Conservation (phyloP, 495 filamentous ascomycete species). For the Penicillium egyptiacum region DNA sequence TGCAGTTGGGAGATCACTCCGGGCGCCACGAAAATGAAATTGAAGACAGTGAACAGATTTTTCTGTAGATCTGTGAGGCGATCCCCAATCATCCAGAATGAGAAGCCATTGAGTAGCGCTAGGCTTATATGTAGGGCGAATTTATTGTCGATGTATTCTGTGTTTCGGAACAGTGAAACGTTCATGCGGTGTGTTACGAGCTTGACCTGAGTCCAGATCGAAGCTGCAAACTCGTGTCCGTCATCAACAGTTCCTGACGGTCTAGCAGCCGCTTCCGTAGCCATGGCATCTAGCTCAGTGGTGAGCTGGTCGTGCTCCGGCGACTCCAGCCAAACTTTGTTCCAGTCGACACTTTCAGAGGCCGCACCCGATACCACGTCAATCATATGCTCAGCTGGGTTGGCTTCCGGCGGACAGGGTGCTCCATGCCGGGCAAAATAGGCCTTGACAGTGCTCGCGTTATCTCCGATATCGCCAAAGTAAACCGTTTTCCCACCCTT, state of each 20-base stretch:
- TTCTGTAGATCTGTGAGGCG: slow-evolving; percentile 28
- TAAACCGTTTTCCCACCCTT: slow-evolving; percentile 68
- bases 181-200: slow-evolving; percentile 55
- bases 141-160: slow-evolving; percentile 64
- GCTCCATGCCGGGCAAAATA: slow-evolving; percentile 78
- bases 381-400: slow-evolving; percentile 87
- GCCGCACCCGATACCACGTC: slow-evolving; percentile 59
- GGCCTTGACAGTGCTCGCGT: slow-evolving; percentile 50
- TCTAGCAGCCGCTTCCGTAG: slow-evolving; percentile 34
- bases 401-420: slow-evolving; percentile 68
- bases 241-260: slow-evolving; percentile 31
- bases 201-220: slow-evolving; percentile 52
- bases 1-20: slow-evolving; percentile 50
- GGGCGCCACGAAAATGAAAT: slow-evolving; percentile 46
- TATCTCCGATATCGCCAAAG: slow-evolving; percentile 60
- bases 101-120: slow-evolving; percentile 36
- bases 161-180: slow-evolving; percentile 56
- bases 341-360: slow-evolving; percentile 52
- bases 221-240: slow-evolving; percentile 54
- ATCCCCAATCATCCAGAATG: slow-evolving; percentile 34
- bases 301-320: slow-evolving; percentile 33
- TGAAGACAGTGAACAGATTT: slow-evolving; percentile 44
- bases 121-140: slow-evolving; percentile 36
- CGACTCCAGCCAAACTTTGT: slow-evolving; percentile 53
- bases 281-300: slow-evolving; percentile 54